Conservation (phyloP, 805 yeast genomes). For the Candida arabinofermentans region DNA sequence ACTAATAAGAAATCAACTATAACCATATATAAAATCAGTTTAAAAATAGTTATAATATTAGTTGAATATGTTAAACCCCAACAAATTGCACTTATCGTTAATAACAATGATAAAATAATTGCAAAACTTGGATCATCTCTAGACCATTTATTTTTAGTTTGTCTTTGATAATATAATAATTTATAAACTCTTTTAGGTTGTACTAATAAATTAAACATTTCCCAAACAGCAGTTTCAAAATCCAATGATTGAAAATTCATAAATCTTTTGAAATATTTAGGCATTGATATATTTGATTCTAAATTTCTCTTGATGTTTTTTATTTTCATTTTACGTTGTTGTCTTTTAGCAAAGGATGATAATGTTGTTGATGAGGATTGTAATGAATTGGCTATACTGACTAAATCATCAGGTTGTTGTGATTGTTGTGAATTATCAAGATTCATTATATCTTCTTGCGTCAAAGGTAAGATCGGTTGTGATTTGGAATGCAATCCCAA, state of each 20-base stretch:
- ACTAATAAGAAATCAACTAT: slow-evolving; percentile 71
- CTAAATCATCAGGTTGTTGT: slow-evolving; percentile 18
- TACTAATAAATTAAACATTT: slow-evolving; percentile 66
- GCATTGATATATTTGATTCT: slow-evolving; percentile 19
- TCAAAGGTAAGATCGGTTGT: slow-evolving; percentile 19
- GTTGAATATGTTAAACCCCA: slow-evolving; percentile 88
- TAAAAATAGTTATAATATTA: slow-evolving; percentile 53
- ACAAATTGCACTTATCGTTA: slow-evolving; percentile 72
- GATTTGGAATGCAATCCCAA: slow-evolving; percentile 15
- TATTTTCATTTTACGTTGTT: slow-evolving; percentile 20
- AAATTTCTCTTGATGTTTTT: slow-evolving; percentile 16
- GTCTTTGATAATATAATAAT: slow-evolving; percentile 76
- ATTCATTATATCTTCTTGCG: slow-evolving; percentile 18
- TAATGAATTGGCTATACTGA: slow-evolving; percentile 24
- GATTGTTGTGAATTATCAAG: slow-evolving; percentile 5
- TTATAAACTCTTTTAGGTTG: slow-evolving; percentile 81
- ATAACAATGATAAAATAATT: slow-evolving; percentile 60
- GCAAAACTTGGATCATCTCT: slow-evolving; percentile 92
- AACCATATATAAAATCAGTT: slow-evolving; percentile 77
- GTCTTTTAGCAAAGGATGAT: slow-evolving; percentile 24
- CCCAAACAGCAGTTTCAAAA: slow-evolving; percentile 93
- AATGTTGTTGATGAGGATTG: slow-evolving; percentile 23
- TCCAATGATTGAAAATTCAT: slow-evolving; percentile 78
- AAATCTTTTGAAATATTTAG: slow-evolving; percentile 38
- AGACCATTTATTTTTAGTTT: slow-evolving; percentile 75